phyloP scores from a whole-genome alignment of 2,329 filamentous ascomycete species.

The Pyrenochaeta sp. region DNA sequence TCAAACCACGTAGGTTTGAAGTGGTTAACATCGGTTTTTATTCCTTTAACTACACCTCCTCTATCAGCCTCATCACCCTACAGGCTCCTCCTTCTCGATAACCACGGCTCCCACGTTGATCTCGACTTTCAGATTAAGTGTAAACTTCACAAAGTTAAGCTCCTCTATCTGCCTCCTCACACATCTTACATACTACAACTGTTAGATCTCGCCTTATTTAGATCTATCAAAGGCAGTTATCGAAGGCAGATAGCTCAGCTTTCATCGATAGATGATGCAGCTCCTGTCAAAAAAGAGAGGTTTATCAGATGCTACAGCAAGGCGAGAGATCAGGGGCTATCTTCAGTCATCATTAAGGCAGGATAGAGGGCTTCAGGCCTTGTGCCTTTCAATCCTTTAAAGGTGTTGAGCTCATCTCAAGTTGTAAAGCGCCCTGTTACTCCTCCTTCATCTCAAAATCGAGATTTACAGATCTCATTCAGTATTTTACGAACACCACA shows the following conservation, averaged over 20 bases:
- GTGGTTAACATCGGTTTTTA: too few species aligned
- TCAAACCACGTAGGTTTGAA: too few species aligned
- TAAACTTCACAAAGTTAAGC: slow-evolving; percentile 3
- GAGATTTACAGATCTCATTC: too few species aligned
- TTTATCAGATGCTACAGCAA: slow-evolving; percentile 20
- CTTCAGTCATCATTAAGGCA: slow-evolving; percentile 13
- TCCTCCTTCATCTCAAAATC: not conserved
- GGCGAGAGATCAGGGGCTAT: slow-evolving; percentile 14
- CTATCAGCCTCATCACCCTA: too few species aligned
- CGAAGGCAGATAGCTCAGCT: slow-evolving; percentile 11
- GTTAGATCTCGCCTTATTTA: slow-evolving; percentile 18
- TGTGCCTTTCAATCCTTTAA: slow-evolving; percentile 14
- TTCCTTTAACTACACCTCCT: too few species aligned
- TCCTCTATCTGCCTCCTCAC: slow-evolving; percentile 16
- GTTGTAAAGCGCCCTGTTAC: not conserved
- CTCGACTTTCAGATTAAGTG: slow-evolving; percentile 9
- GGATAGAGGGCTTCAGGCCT: slow-evolving; percentile 17
- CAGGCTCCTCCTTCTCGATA: slow-evolving; percentile 14
- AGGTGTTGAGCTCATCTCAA: slow-evolving; percentile 12
- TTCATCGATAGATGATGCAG: slow-evolving; percentile 11
- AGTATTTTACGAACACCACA: too few species aligned
- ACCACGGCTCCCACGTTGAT: slow-evolving; percentile 12
- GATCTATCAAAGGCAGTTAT: slow-evolving; percentile 13
- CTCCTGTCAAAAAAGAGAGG: slow-evolving; percentile 19
- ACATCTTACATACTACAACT: slow-evolving; percentile 18